Conservation (phyloP, 2,329 filamentous ascomycete species). For the Sporothrix brasiliensis region DNA sequence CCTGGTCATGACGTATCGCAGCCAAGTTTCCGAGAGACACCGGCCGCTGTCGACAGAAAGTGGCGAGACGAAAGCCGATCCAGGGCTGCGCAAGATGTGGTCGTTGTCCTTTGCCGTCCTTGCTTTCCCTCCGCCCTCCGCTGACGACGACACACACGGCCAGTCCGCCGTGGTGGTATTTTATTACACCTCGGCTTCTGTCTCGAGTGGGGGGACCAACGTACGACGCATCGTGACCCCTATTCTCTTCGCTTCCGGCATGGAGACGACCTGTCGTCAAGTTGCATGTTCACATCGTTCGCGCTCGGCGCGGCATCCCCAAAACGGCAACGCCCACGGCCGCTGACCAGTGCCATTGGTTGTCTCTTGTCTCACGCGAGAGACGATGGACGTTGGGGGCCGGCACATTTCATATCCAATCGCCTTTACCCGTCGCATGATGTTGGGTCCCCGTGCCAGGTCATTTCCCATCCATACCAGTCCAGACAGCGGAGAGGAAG, state of each 20-base stretch:
- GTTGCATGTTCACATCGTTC: too few species aligned
- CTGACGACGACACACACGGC: background rate
- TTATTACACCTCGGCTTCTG: background rate
- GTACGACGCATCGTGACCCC: slow-evolving; percentile 5
- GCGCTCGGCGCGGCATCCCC: slow-evolving; percentile 9
- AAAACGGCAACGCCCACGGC: background rate
- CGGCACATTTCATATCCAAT: background rate
- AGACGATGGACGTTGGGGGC: slow-evolving; percentile 1
- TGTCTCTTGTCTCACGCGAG: background rate
- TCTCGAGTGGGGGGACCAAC: background rate
- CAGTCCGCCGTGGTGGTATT: slow-evolving; percentile 6
- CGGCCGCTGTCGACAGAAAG: background rate
- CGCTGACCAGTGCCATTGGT: background rate
- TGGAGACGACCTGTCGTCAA: background rate
- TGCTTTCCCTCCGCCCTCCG: too few species aligned
- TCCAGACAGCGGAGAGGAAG: background rate
- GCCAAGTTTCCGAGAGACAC: background rate
- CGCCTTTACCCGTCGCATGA: too few species aligned
- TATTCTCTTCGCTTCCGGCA: background rate
- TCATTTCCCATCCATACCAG: too few species aligned
- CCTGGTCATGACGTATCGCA: slow-evolving; percentile 9
- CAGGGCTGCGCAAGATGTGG: background rate
- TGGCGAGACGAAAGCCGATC: slow-evolving; percentile 13
- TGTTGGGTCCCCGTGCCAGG: too few species aligned
- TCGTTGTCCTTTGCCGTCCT: background rate